phyloP scores from a whole-genome alignment of 208 protist species.

The Balamuthia mandrillaris region DNA sequence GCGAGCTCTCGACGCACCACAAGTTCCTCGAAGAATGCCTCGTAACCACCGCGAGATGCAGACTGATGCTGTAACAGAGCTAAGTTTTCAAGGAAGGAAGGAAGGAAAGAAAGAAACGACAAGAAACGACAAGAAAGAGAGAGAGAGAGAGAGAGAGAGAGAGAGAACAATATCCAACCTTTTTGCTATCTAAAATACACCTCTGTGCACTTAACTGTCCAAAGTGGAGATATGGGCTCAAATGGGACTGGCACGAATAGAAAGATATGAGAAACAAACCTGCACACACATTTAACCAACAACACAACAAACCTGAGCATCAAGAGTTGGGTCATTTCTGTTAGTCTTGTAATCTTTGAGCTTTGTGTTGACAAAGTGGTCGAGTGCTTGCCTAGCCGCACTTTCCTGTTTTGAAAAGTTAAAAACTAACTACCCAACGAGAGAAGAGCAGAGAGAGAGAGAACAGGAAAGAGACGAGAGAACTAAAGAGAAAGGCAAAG shows the following conservation, averaged over 20 bases:
- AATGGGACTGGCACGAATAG: neutral
- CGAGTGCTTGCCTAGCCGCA: neutral
- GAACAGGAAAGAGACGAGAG: neutral
- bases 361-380: neutral
- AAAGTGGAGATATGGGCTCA: constrained; percentile 51
- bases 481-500: neutral
- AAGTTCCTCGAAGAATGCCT: constrained; percentile 57
- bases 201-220: constrained; percentile 45
- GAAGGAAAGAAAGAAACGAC: no score
- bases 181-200: neutral
- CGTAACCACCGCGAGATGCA: neutral
- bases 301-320: neutral
- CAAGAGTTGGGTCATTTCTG: neutral
- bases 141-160: no score
- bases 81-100: no score
- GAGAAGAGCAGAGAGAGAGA: neutral
- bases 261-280: neutral
- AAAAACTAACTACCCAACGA: no score
- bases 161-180: no score
- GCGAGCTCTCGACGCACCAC: constrained; percentile 61
- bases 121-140: no score
- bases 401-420: neutral
- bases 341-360: neutral
- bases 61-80: neutral
- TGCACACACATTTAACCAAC: neutral